These are phyloP conservation scores for Aureobasidium lini DNA, from an alignment of 2,329 filamentous ascomycete species.

Conservation along the genomic window DNA sequence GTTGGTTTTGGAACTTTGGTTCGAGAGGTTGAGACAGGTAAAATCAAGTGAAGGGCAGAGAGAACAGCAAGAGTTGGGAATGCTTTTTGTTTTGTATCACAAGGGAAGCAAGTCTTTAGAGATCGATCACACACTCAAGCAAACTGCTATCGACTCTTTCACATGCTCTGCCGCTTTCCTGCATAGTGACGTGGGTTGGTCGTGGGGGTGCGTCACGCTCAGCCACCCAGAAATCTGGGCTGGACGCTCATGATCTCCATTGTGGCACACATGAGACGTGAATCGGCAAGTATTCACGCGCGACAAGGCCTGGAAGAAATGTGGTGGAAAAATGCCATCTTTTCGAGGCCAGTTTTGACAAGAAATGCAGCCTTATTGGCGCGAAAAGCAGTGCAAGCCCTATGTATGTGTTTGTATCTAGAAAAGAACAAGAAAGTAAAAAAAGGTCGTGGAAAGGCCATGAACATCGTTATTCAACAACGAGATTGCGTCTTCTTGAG, in stretches of 20 bases:
- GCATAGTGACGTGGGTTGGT: conserved; percentile 16
- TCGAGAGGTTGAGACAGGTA: not conserved
- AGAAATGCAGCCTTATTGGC: not conserved
- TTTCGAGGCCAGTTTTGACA: not conserved
- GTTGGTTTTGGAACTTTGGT: not conserved
- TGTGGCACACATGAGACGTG: not conserved
- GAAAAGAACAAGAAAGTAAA: conserved; percentile 1
- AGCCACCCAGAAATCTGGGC: conserved; percentile 6
- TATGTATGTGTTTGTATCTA: conserved; percentile 14
- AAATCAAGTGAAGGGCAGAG: not conserved
- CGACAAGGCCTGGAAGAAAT: not conserved
- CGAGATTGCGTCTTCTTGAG: conserved; percentile 16
- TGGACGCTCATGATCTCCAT: not conserved
- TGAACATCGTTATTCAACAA: conserved; percentile 18
- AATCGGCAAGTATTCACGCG: not conserved
- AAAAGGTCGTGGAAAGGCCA: not conserved
- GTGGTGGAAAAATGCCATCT: not conserved
- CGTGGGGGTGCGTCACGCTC: conserved; percentile 14
- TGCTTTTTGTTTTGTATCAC: conserved; percentile 27
- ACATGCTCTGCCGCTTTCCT: conserved; percentile 19
- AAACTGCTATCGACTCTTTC: conserved; percentile 18
- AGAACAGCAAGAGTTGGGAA: conserved; percentile 22
- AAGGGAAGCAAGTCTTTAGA: not conserved
- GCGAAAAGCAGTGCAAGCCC: not conserved
- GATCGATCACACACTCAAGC: not conserved